A percentile compares a stretch with the other conserved stretches of the same genome.
Conservation (phyloP, 371 early-diverging fungal species). For the Actinomortierella ambigua region DNA sequence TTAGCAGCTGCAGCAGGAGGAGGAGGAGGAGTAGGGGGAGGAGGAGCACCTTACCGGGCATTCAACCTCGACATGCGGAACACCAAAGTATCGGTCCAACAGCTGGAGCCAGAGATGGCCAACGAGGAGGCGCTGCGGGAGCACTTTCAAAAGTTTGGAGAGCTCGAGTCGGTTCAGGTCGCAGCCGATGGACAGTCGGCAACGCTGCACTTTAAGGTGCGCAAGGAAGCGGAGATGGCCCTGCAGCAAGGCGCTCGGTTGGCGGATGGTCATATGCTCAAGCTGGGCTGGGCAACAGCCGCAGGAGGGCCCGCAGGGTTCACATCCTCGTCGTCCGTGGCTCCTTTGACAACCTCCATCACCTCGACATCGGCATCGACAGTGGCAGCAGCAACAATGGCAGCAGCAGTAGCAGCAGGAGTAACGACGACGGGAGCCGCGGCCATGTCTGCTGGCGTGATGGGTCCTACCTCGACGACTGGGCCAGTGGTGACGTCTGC, state of each 20-base stretch:
- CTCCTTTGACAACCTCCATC: background rate
- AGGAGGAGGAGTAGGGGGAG: constrained; percentile 15
- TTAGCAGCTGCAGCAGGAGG: background rate
- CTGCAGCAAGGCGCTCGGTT: constrained; percentile 46
- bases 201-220: constrained; percentile 52
- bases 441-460: too few relatives aligned
- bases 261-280: constrained; percentile 33
- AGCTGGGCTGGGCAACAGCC: constrained; percentile 39
- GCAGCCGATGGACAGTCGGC: constrained; percentile 45
- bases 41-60: constrained; percentile 32
- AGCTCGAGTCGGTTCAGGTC: constrained; percentile 44
- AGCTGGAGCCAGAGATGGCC: constrained; percentile 53
- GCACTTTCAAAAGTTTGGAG: constrained; percentile 74
- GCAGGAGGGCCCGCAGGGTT: background rate
- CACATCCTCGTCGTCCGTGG: background rate
- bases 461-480: too few relatives aligned
- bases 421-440: too few relatives aligned
- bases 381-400: background rate
- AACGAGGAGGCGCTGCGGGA: constrained; percentile 51
- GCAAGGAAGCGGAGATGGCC: constrained; percentile 55
- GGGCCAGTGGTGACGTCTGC: too few relatives aligned
- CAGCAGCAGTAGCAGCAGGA: constrained; percentile 1
- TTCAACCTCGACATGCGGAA: constrained; percentile 72
- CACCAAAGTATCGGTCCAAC: constrained; percentile 63
- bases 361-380: constrained; percentile 4